These are phyloP conservation scores for Fragilariopsis cylindrus DNA, from an alignment of 108 stramenopile species.

Conservation along the genomic window DNA sequence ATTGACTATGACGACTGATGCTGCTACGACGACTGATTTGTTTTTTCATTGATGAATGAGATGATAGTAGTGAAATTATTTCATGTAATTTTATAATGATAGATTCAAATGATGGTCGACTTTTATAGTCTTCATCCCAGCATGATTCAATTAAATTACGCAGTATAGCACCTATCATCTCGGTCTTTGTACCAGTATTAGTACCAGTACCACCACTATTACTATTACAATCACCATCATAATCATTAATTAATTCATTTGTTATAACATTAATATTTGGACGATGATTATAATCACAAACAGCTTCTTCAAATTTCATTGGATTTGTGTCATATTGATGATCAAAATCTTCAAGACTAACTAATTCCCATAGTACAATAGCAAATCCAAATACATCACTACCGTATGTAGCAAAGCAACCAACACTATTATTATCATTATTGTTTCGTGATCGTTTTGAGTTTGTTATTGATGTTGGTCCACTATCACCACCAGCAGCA, in stretches of 20 bases:
- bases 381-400: conserved; percentile 79
- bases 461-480: not conserved
- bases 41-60: no score
- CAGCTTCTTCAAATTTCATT: conserved; percentile 8
- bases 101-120: conserved; percentile 6
- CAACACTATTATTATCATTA: not conserved
- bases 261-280: not conserved
- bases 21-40: no score
- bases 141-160: conserved; percentile 1
- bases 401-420: conserved; percentile 30
- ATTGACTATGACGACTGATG: no score
- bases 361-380: conserved; percentile 74
- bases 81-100: not conserved
- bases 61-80: not conserved
- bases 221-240: not conserved
- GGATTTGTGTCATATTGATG: conserved; percentile 35
- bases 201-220: not conserved
- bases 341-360: conserved; percentile 30
- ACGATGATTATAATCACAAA: not conserved
- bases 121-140: conserved; percentile 8
- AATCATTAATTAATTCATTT: not conserved
- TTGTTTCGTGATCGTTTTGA: not conserved
- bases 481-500: not conserved
- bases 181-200: not conserved
- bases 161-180: not conserved